phyloP scores from a whole-genome alignment of 1,139 yeast species.

The Entelexis sorbosivorans region DNA sequence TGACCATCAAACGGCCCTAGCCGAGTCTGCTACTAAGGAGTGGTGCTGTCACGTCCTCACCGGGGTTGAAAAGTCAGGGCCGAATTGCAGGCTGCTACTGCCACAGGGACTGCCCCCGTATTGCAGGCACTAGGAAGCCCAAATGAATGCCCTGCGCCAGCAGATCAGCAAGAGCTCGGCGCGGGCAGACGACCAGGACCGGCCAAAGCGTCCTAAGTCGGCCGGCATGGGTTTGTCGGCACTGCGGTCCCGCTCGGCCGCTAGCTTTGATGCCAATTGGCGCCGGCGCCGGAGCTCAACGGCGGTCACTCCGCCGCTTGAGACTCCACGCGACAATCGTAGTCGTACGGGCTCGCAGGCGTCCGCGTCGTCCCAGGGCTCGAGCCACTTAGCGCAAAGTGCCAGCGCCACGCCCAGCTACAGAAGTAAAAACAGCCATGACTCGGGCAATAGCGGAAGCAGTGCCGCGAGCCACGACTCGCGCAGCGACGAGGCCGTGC shows the following conservation, averaged over 20 bases:
- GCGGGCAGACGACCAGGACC: slow-evolving; percentile 3
- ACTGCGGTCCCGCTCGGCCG: background rate
- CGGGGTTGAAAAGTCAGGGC: background rate
- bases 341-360: slow-evolving; percentile 2
- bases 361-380: background rate
- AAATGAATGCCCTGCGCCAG: slow-evolving; percentile 8
- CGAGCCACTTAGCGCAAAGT: background rate
- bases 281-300: background rate
- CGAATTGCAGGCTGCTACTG: background rate
- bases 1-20: background rate
- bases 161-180: slow-evolving; percentile 5
- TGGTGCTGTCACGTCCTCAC: background rate
- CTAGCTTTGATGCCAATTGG: slow-evolving; percentile 7
- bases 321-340: background rate
- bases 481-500: slow-evolving; percentile 7
- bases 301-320: background rate
- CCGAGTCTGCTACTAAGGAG: background rate
- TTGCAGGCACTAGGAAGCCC: background rate
- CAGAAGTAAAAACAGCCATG: slow-evolving; percentile 1
- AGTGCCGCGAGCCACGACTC: background rate
- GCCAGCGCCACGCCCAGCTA: background rate
- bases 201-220: slow-evolving; percentile 1
- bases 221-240: background rate
- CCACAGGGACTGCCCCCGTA: background rate
- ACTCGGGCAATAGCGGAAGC: background rate